Conservation (phyloP, 2,329 filamentous ascomycete species). For the Colletotrichum ledebouriae region DNA sequence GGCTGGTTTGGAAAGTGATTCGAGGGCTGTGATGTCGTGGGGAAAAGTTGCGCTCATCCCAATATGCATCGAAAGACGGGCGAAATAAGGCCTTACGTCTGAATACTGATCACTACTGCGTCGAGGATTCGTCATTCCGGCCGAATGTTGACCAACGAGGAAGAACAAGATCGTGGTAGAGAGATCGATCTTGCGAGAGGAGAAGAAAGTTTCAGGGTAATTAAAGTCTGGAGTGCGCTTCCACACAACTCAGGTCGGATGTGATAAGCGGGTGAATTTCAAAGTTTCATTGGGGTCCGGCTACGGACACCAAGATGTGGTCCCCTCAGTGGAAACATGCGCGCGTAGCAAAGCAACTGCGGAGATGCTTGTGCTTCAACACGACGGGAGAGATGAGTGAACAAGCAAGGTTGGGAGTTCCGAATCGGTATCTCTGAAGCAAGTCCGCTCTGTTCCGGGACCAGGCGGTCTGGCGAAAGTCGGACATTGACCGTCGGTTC, state of each 20-base stretch:
- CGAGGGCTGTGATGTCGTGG: not conserved
- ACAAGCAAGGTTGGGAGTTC: not conserved
- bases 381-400: not conserved
- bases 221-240: not conserved
- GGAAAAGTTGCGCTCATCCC: not conserved
- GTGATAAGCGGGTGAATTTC: too few relatives aligned
- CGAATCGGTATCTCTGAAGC: conserved; percentile 18
- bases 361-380: conserved; percentile 15
- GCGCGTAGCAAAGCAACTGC: conserved; percentile 4
- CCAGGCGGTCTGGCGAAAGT: conserved; percentile 14
- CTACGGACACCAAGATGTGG: not conserved
- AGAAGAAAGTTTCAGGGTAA: not conserved
- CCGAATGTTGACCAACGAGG: not conserved
- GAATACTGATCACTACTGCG: not conserved
- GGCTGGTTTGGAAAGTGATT: not conserved
- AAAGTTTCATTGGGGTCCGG: conserved; percentile 4
- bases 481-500: conserved; percentile 32
- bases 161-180: not conserved
- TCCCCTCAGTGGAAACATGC: conserved; percentile 6
- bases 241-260: not conserved
- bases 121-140: conserved; percentile 7
- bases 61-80: not conserved
- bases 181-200: not conserved
- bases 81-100: not conserved
- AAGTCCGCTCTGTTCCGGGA: not conserved